Conservation (phyloP, 352 stramenopile species). For the Pythium utonaiense region DNA sequence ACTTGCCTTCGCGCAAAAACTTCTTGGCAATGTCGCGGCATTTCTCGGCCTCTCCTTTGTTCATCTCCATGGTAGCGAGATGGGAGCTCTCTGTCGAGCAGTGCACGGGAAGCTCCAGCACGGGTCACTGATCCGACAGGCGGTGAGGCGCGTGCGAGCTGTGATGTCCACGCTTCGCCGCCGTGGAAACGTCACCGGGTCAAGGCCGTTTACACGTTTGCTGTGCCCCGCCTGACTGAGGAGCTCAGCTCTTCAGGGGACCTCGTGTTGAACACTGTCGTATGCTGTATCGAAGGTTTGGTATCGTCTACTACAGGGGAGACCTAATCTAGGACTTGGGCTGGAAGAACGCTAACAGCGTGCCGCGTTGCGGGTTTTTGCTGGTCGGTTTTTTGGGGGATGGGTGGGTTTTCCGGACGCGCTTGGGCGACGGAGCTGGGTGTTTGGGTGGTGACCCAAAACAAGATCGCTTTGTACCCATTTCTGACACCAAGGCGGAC, state of each 20-base stretch:
- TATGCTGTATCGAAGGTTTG: slow-evolving; percentile 9
- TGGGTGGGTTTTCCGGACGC: slow-evolving; percentile 4
- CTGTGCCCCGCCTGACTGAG: neutral
- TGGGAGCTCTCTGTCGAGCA: neutral
- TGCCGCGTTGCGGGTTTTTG: slow-evolving; percentile 37
- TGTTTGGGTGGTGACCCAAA: slow-evolving; percentile 13
- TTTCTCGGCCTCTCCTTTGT: slow-evolving; percentile 90
- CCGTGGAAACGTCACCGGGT: slow-evolving; percentile 11
- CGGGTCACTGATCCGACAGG: too few relatives aligned
- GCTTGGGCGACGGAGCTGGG: slow-evolving; percentile 21
- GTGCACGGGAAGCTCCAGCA: too few relatives aligned
- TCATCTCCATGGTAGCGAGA: slow-evolving; percentile 85
- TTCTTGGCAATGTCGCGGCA: slow-evolving; percentile 89
- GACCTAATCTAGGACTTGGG: slow-evolving; percentile 34
- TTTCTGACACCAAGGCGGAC: slow-evolving; percentile 33
- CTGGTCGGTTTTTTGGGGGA: slow-evolving; percentile 24
- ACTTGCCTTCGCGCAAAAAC: slow-evolving; percentile 81
- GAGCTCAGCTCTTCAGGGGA: slow-evolving; percentile 16
- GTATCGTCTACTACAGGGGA: slow-evolving; percentile 10
- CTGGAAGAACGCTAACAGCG: slow-evolving; percentile 47
- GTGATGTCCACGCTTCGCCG: neutral
- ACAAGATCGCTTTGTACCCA: slow-evolving; percentile 30
- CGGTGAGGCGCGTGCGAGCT: neutral
- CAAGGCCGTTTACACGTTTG: slow-evolving; percentile 13
- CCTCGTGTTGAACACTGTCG: neutral